Base-by-base conservation (phyloP, 208 protist genomes). In the Leishmania turanica region DNA sequence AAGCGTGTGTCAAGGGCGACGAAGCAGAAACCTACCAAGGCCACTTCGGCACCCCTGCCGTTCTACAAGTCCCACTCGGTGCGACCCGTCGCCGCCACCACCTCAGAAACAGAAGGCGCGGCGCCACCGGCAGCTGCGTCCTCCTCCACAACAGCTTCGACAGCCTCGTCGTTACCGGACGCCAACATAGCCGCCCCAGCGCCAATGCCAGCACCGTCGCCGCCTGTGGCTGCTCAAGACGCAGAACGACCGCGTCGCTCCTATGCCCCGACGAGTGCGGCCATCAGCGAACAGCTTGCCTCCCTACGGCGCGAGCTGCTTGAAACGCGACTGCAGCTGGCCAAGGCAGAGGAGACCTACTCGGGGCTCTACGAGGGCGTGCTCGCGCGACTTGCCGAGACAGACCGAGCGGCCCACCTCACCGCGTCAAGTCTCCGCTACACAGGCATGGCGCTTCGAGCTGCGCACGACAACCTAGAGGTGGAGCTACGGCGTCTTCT, bases 401-500 rank as follows among this genome's bases (percentile, higher is more conserved):
- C 84, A 17, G 91, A 96, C 81, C 64, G 79, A 21, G 85, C 58
- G 15, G 92, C 92, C 19, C 90, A 92, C 47, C 78, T 84, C 24
- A 84, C 84, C 37, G 92, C 91, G 0, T 85, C 87, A 8, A 83
- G 90, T 47, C 69, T 95, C 58, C 94, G 91, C 53, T 94, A 97
- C 87, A 94, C 91, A 34, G 91, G 84, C 15, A 82, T 97, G 49
- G 90, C 91, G n/a, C 88, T 97, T 53, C 86, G 90, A 49, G 87
- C 79, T 69, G 88, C 88, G 19, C 84, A 93, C 54, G 91, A 96
- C 78, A 76, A 86, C 11, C 73, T 97, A 8, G 92, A 95, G 80
- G 88, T 88, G 81, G 91, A 97, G 81, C 85, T 96, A 66, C 92
- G 94, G 13, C 90, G 89, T 27, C 60, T 96, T 2, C 77, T 97